phyloP scores from a whole-genome alignment of 163 green algal species.

The Chlamydomonas reinhardtii region DNA sequence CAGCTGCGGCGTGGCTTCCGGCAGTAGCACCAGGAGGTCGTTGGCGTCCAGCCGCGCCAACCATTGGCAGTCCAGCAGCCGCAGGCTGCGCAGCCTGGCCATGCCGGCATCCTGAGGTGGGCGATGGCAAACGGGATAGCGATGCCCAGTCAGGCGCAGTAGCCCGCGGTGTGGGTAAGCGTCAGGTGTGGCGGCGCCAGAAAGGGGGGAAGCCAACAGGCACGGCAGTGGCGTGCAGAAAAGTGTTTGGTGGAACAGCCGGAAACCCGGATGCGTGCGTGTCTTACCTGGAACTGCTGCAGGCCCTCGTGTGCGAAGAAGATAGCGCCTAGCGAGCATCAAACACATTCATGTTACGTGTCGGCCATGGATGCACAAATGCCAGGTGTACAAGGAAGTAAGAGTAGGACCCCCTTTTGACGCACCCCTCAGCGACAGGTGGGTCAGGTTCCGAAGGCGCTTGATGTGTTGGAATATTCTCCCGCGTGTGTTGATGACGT shows the following conservation, averaged over 20 bases:
- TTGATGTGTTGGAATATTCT: constrained; percentile 15
- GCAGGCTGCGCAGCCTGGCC: not conserved
- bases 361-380: no score
- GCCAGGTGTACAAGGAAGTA: no score
- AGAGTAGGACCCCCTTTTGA: not conserved
- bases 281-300: no score
- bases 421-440: constrained; percentile 6
- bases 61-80: constrained; percentile 29
- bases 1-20: not conserved
- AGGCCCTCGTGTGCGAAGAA: no score
- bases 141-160: no score
- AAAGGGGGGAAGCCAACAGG: no score
- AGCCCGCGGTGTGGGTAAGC: not conserved
- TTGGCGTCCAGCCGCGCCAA: not conserved
- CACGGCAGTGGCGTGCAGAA: no score
- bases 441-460: not conserved
- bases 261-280: not conserved
- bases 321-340: no score
- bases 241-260: no score
- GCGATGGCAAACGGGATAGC: not conserved
- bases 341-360: no score
- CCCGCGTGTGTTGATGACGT: constrained; percentile 9
- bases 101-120: not conserved
- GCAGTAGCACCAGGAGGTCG: not conserved
- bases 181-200: not conserved